Conservation (phyloP, 441 rosid species). For the Gossypium trilobum region DNA sequence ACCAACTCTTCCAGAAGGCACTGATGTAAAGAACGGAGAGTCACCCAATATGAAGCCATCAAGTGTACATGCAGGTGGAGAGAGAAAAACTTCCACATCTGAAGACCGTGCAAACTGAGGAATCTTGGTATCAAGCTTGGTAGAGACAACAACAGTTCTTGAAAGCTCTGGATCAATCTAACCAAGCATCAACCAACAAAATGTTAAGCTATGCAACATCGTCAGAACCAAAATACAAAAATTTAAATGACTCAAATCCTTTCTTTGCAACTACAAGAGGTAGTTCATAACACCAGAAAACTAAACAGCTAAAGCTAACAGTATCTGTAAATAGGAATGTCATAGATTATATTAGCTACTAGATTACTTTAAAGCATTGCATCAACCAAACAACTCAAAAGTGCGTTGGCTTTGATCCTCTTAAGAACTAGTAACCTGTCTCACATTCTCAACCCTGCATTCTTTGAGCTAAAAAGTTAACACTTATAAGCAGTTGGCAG, state of each 20-base stretch:
- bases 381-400: neutral
- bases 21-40: slow-evolving; percentile 89
- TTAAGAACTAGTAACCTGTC: neutral
- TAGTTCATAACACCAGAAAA: neutral
- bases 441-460: neutral
- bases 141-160: slow-evolving; percentile 78
- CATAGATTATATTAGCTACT: neutral
- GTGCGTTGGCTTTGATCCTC: neutral
- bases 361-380: neutral
- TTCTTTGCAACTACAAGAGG: neutral
- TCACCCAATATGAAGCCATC: slow-evolving; percentile 85
- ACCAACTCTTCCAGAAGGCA: slow-evolving; percentile 97
- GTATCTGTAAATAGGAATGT: neutral
- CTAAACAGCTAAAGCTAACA: neutral
- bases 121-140: slow-evolving; percentile 89
- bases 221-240: neutral
- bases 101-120: slow-evolving; percentile 86
- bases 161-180: slow-evolving; percentile 96
- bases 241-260: neutral
- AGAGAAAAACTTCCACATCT: slow-evolving; percentile 90
- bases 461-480: neutral
- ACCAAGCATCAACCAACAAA: slow-evolving; percentile 16
- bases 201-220: slow-evolving; percentile 11
- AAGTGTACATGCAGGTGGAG: slow-evolving; percentile 72
- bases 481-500: neutral